Base-by-base conservation (phyloP, 306 rosid genomes). In the Acacia melanoxylon region DNA sequence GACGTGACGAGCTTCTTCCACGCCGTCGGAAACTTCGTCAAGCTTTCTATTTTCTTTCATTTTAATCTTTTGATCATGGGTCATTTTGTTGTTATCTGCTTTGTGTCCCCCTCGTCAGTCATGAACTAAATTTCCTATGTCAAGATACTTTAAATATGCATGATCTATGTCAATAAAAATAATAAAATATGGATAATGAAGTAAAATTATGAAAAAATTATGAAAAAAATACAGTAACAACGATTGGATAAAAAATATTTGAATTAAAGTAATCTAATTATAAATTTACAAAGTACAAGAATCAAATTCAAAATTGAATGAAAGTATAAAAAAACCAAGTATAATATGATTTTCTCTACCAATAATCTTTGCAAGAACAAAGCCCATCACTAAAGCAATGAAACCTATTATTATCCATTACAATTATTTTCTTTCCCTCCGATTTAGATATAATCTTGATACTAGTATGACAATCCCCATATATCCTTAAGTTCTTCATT, bases 281-380 rank as follows among this genome's bases (percentile, higher is more conserved):
- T 9, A n/a, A 58, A n/a, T 58, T 58, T 58, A 9, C 13, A n/a
- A 58, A 58, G 22, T 20, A 58, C 10, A n/a, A 58, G 29, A 22
- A 58, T 58, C 29, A 20, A 58, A n/a, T 58, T 58, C 12, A 58
- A 58, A n/a, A 58, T 20, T 9, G 14, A 58, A 20, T 22, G 14
- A 22, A 58, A 58, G 5, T 9, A 56, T 58, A 58, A 58, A n/a
- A n/a, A 54, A 51, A 4, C 17, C 22, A 51, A 51, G 10, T 52
- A 58, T 22, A n/a, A 58, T 58, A 51, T 51, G 5, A 49, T 49
- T 51, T 58, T 22, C 22, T 13, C 63, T 58, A 58, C 63, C 63
- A 58, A 22, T 75, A 56, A 75, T 75, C 80, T 62, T 77, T 77
- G 59, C 80, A 77, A 10, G 80, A 76, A 44, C 80, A 76, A 24